Evolutionary conservation across 768 basidiomycete genomes (phyloP).

Genomic region (Galerina sulciceps): DNA sequence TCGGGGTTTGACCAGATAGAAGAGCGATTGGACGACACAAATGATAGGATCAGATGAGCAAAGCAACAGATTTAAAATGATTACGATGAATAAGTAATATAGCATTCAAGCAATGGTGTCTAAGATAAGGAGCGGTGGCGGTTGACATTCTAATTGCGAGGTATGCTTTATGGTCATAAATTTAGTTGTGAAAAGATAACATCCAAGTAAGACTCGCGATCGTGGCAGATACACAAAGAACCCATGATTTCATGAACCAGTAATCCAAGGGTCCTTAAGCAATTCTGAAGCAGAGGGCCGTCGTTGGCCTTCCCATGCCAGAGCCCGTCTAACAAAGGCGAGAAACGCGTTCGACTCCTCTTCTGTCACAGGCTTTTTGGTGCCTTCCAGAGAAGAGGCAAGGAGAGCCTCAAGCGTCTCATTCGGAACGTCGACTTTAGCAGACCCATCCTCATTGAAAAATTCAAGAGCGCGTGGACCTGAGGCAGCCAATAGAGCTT

Average conservation of each 20-base stretch:
- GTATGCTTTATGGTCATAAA: too few species aligned
- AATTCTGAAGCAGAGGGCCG: conserved; percentile 6
- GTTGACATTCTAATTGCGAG: too few species aligned
- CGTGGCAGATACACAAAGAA: too few species aligned
- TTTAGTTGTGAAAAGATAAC: too few species aligned
- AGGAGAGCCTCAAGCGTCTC: conserved; percentile 3
- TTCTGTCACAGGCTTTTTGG: not conserved
- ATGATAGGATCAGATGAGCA: too few species aligned
- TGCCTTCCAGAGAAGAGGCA: not conserved
- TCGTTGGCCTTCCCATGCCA: not conserved
- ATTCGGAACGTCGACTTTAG: not conserved
- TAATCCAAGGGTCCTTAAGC: conserved; percentile 4
- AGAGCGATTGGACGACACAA: too few species aligned
- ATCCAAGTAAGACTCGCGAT: too few species aligned
- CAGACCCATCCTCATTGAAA: conserved; percentile 6
- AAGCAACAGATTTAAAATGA: too few species aligned
- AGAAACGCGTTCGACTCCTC: conserved; percentile 7
- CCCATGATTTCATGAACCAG: not conserved
- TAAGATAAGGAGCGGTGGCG: too few species aligned
- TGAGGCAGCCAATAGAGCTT: not conserved
- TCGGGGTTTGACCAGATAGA: too few species aligned
- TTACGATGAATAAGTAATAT: too few species aligned
- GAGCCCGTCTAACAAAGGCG: conserved; percentile 2
- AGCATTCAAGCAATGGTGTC: too few species aligned
- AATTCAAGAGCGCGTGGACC: conserved; percentile 5